A percentile compares a stretch with the other conserved stretches of the same genome.
phyloP scores from a whole-genome alignment of 352 stramenopile genomes.

The Aphanomyces astaci region DNA sequence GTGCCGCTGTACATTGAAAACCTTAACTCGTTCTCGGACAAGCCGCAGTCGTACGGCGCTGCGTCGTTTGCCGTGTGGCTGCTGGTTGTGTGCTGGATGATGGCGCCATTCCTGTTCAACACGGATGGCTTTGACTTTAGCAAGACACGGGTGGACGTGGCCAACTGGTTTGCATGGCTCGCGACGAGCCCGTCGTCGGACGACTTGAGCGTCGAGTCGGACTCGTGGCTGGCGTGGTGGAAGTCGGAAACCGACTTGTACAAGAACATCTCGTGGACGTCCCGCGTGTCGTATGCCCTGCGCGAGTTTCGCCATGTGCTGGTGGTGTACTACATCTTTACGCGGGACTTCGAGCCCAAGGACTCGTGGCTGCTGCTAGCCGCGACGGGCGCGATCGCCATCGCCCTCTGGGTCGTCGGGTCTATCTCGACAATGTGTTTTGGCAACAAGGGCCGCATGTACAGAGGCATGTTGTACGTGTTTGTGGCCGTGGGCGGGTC shows the following conservation, averaged over 20 bases:
- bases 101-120: slow-evolving; percentile 82
- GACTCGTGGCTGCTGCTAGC: slow-evolving; percentile 54
- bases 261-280: slow-evolving; percentile 50
- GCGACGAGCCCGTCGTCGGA: slow-evolving; percentile 46
- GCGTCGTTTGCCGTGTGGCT: slow-evolving; percentile 84
- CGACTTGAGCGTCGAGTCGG: slow-evolving; percentile 31
- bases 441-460: slow-evolving; percentile 55
- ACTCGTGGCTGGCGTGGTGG: slow-evolving; percentile 77
- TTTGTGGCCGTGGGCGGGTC: slow-evolving; percentile 57
- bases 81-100: slow-evolving; percentile 67
- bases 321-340: slow-evolving; percentile 81
- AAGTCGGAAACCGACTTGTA: slow-evolving; percentile 66
- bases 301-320: slow-evolving; percentile 70
- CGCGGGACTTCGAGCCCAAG: slow-evolving; percentile 54
- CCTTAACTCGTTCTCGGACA: slow-evolving; percentile 67
- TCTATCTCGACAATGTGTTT: slow-evolving; percentile 25
- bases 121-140: slow-evolving; percentile 79
- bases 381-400: slow-evolving; percentile 46
- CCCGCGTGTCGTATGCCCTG: slow-evolving; percentile 56
- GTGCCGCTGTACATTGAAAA: slow-evolving; percentile 65
- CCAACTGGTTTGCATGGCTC: slow-evolving; percentile 75
- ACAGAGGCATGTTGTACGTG: slow-evolving; percentile 57
- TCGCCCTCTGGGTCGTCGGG: slow-evolving; percentile 61
- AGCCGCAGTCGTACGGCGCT: slow-evolving; percentile 80
- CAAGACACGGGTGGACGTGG: slow-evolving; percentile 79